These are phyloP conservation scores for Nelumbo lutea DNA, from an alignment of 164 flowering plant genomes.

Conservation along the genomic window DNA sequence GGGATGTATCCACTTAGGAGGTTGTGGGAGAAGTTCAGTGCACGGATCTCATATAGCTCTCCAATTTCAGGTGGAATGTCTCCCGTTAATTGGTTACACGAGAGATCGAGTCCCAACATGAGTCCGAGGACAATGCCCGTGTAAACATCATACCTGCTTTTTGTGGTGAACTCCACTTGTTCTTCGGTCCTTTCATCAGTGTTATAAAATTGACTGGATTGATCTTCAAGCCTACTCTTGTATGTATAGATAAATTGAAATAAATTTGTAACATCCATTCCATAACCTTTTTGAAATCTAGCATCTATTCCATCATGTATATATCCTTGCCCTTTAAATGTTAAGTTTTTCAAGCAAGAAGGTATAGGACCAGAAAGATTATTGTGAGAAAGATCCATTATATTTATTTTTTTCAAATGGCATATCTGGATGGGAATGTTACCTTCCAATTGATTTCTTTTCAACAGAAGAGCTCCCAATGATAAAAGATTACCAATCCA, in stretches of 20 bases:
- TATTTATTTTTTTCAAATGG: neutral
- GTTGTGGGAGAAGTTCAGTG: neutral
- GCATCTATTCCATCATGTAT: no score
- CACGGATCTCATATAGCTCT: neutral
- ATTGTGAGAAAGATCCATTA: slow-evolving; percentile 18
- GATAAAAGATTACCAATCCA: neutral
- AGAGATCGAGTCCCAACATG: neutral
- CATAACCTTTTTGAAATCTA: no score
- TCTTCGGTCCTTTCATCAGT: neutral
- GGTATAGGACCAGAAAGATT: slow-evolving; percentile 18
- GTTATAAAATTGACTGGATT: neutral
- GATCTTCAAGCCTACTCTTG: no score
- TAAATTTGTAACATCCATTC: no score
- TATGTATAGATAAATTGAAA: no score
- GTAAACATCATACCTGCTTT: neutral
- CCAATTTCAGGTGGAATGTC: neutral
- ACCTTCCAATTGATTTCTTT: slow-evolving; percentile 10
- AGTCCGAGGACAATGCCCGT: neutral
- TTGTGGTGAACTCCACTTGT: neutral
- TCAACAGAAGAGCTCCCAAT: slow-evolving; percentile 6
- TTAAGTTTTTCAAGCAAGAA: slow-evolving; percentile 6
- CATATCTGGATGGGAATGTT: slow-evolving; percentile 7
- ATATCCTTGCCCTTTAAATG: neutral
- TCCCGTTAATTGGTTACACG: neutral
- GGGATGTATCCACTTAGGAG: neutral